A percentile compares a stretch with the other conserved stretches of the same genome.
phyloP scores from a whole-genome alignment of 352 stramenopile genomes.

The Phytophthora hybrid region DNA sequence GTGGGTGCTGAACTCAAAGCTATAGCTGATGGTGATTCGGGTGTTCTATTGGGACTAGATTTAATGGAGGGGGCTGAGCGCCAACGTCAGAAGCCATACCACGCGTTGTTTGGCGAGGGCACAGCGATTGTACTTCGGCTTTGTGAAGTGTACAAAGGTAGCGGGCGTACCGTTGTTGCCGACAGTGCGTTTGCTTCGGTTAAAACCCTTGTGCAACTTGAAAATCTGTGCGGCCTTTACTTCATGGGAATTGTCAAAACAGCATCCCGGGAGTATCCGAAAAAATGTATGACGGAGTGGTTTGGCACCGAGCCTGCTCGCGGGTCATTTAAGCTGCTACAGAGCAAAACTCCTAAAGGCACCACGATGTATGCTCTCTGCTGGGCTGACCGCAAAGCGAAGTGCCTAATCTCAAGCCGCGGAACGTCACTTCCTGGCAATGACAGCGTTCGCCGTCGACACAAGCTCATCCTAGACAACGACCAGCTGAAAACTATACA shows the following conservation, averaged over 20 bases:
- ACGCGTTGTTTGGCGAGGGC: background rate
- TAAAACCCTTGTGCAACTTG: slow-evolving; percentile 1
- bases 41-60: background rate
- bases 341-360: background rate
- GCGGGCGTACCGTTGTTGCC: slow-evolving; percentile 2
- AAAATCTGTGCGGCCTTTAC: background rate
- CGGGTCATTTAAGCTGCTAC: slow-evolving; percentile 4
- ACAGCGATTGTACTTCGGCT: slow-evolving; percentile 4
- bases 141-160: slow-evolving; percentile 7
- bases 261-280: background rate
- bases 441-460: background rate
- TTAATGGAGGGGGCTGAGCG: background rate
- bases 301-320: background rate
- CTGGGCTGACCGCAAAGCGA: slow-evolving; percentile 7
- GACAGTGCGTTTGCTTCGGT: slow-evolving; percentile 12
- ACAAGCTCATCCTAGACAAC: background rate
- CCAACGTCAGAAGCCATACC: background rate
- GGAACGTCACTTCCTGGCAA: slow-evolving; percentile 5
- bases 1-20: slow-evolving; percentile 7
- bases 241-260: slow-evolving; percentile 6
- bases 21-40: slow-evolving; percentile 13
- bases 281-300: background rate
- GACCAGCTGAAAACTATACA: background rate
- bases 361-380: slow-evolving; percentile 11
- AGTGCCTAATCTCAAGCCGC: slow-evolving; percentile 10